These are phyloP conservation scores for Alternaria brassicicola DNA, from an alignment of 2,329 filamentous ascomycete species.

Conservation along the genomic window DNA sequence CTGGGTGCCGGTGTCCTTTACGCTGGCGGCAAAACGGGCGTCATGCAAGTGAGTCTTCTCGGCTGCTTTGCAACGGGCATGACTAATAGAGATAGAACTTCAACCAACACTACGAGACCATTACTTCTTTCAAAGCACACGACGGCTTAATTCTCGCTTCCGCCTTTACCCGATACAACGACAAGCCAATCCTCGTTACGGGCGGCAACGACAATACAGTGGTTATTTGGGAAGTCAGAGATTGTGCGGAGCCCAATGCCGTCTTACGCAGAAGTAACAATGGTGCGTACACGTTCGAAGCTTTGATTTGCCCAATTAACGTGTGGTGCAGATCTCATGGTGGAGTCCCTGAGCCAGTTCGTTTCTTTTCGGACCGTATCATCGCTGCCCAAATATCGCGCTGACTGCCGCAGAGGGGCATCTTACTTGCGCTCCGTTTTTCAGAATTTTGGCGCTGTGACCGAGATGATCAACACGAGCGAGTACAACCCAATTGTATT, in stretches of 20 bases:
- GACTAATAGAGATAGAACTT: conserved; percentile 60
- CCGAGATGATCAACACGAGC: conserved; percentile 82
- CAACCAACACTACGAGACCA: conserved; percentile 82
- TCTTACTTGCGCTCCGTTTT: conserved; percentile 90
- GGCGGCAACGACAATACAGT: conserved; percentile 92
- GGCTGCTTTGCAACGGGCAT: background rate
- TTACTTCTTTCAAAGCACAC: conserved; percentile 81
- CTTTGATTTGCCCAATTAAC: conserved; percentile 25
- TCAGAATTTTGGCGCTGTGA: conserved; percentile 83
- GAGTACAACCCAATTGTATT: conserved; percentile 92
- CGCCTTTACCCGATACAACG: conserved; percentile 71
- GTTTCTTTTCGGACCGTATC: conserved; percentile 93
- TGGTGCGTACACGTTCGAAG: conserved; percentile 47
- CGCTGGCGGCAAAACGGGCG: conserved; percentile 88
- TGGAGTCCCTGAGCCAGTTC: conserved; percentile 75
- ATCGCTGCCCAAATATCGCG: conserved; percentile 80
- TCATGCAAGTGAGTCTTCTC: conserved; percentile 66
- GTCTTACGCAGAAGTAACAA: conserved; percentile 61
- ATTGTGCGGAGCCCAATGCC: conserved; percentile 57
- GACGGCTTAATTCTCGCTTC: conserved; percentile 87
- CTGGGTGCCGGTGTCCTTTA: conserved; percentile 86
- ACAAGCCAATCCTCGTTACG: conserved; percentile 85
- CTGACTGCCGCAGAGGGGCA: conserved; percentile 90
- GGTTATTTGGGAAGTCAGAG: conserved; percentile 81
- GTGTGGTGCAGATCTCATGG: conserved; percentile 61